Base-by-base conservation (phyloP, 345 rosid species). In the Hypericum perforatum region DNA sequence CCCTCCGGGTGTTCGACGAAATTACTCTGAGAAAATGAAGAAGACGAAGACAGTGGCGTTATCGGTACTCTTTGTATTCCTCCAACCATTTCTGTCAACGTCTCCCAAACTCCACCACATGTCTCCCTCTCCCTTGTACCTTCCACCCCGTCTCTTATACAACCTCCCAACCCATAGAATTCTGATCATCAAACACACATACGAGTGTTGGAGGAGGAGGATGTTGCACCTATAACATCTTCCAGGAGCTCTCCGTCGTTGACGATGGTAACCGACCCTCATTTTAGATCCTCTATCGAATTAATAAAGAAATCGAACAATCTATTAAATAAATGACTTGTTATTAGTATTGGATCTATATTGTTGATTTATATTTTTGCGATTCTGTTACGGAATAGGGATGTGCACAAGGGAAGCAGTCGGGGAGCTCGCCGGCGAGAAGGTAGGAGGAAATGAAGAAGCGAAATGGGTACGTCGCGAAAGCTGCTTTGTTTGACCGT, bases 1-100 rank as follows among this genome's bases (percentile, higher is more conserved):
- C 48, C 74, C 13, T 75, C 83, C 58, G 64, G 56, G 11, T 74
- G 77, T 75, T 81, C 86, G 66, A 56, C 59, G 72, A 65, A 56
- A 68, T 53, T 61, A 58, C 37, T 67, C 32, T 22, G 32, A 22
- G 32, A 22, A 22, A n/a, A n/a, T n/a, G 32, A 22, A 22, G 32
- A 56, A 6, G 57, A 60, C 43, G 52, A 43, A 6, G 7, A 10
- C n/a, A 59, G 13, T 32, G 41, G 13, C 8, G 45, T 11, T 38
- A 53, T 22, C 0, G 47, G n/a, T n/a, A n/a, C 32, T 4, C 32
- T 22, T 22, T 4, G 32, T 22, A 22, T 22, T 22, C 32, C 32
- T 22, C 32, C 4, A n/a, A n/a, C n/a, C n/a, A n/a, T 4, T 22
- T 22, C 4, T 4, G 32, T 22, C 32, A 22, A 1, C 39, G 36